Percentiles rank a stretch among this genome's conserved stretches.
These are phyloP conservation scores for Dalbergia cultrata DNA, from an alignment of 306 rosid genomes.

Conservation along the genomic window DNA sequence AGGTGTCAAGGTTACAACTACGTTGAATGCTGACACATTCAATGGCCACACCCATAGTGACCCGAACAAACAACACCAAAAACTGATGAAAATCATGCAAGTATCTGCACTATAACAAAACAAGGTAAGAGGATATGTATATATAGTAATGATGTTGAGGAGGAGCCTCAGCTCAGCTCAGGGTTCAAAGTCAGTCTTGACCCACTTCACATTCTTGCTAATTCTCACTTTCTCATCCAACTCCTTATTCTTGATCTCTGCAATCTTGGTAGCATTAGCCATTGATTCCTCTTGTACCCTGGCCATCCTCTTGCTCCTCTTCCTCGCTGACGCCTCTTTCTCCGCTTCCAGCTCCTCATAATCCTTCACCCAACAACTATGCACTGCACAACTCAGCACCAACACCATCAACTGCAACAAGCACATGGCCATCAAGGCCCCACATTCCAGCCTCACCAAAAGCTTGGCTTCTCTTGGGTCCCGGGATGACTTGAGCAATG, in stretches of 20 bases:
- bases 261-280: constrained; percentile 56
- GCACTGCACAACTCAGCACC: constrained; percentile 72
- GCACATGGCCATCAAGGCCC: constrained; percentile 78
- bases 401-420: constrained; percentile 68
- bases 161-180: constrained; percentile 1
- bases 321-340: constrained; percentile 63
- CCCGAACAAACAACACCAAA: constrained; percentile 17
- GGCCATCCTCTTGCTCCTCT: constrained; percentile 62
- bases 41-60: constrained; percentile 54
- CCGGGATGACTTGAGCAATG: constrained; percentile 57
- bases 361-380: constrained; percentile 79
- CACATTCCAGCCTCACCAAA: constrained; percentile 77
- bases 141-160: not conserved
- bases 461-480: constrained; percentile 76
- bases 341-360: constrained; percentile 71
- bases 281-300: constrained; percentile 74
- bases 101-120: not conserved
- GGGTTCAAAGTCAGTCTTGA: constrained; percentile 77
- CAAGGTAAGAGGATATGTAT: constrained; percentile 45
- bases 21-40: constrained; percentile 33
- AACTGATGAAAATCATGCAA: constrained; percentile 41
- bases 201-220: constrained; percentile 67
- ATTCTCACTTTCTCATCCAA: constrained; percentile 63
- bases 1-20: not conserved
- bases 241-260: constrained; percentile 60